Base-by-base conservation (phyloP, 1,139 yeast genomes). In the Pichia sp. region DNA sequence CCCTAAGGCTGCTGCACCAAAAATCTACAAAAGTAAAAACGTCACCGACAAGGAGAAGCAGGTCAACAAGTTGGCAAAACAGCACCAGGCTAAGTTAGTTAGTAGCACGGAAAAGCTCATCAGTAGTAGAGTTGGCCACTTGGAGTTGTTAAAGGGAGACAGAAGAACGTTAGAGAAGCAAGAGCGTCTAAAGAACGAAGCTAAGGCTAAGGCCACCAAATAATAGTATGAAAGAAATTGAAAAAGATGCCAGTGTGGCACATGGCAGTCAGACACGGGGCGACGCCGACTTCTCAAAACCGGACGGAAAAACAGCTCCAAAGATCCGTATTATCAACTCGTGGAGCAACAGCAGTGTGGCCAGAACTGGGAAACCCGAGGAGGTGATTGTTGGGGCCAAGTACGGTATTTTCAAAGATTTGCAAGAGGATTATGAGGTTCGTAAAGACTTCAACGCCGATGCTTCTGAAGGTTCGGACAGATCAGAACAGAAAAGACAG, bases 61-160 rank as follows among this genome's bases (percentile, higher is more conserved):
- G 56, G 71, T 79, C 31, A 67, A 70, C 47, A 77, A 77, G 56
- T 73, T 87, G 60, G 75, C 84, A 55, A 86, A 86, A 66, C 70
- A 81, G 58, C 92, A 84, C 49, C 60, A 55, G 43, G 60, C 64
- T 2, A 60, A 59, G 42, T 53, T 62, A 26, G 46, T 52, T 6
- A 54, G 53, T 6, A 78, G 84, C 19, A 92, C 98, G 1, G 99
- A 93, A 71, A 89, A 82, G 72, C 77, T 90, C 60, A 82, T 92
- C 62, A 85, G 97, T 2, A 78, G 95, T 54, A 81, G 93, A 70
- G 97, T 92, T 4, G 99, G 99, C n/a, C 98, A 93, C 71, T 77
- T 93, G 65, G 99, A 93, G 72, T 70, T 93, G 51, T 75, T 93
- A 61, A 90, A 88, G 70, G 99, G 98, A 13, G 85, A 95, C n/a